Percentiles rank a stretch among this genome's conserved stretches.
Evolutionary conservation across 345 rosid genomes (phyloP).

Genomic region (Brassica cretica): DNA sequence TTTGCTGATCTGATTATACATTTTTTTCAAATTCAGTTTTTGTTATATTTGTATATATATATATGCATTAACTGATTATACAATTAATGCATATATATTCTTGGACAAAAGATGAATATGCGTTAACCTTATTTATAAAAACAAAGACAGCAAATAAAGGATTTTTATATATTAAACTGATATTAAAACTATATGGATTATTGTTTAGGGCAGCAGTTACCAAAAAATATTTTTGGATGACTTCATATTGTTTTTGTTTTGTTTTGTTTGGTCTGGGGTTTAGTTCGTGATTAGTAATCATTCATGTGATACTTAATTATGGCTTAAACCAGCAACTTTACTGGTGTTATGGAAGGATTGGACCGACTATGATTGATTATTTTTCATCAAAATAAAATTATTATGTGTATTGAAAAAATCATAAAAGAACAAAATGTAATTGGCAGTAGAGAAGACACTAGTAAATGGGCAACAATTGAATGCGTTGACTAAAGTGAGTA

Average conservation of each 20-base stretch:
- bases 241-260: neutral
- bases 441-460: conserved; percentile 31
- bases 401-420: neutral
- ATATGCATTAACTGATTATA: too few species aligned
- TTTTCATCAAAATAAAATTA: neutral
- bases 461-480: conserved; percentile 28
- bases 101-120: neutral
- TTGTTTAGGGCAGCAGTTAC: neutral
- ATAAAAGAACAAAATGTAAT: conserved; percentile 5
- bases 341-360: neutral
- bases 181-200: neutral
- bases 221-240: neutral
- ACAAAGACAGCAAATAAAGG: neutral
- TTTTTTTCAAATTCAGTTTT: neutral
- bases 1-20: neutral
- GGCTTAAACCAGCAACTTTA: neutral
- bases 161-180: neutral
- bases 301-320: neutral
- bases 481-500: conserved; percentile 29
- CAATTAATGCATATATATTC: neutral
- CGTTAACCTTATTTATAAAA: neutral
- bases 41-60: neutral
- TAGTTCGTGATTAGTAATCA: neutral
- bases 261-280: neutral
- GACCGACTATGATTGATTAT: neutral